A percentile compares a stretch with the other conserved stretches of the same genome.
Evolutionary conservation across 306 rosid species (phyloP).

Genomic region (Hippophae gyantsensis): DNA sequence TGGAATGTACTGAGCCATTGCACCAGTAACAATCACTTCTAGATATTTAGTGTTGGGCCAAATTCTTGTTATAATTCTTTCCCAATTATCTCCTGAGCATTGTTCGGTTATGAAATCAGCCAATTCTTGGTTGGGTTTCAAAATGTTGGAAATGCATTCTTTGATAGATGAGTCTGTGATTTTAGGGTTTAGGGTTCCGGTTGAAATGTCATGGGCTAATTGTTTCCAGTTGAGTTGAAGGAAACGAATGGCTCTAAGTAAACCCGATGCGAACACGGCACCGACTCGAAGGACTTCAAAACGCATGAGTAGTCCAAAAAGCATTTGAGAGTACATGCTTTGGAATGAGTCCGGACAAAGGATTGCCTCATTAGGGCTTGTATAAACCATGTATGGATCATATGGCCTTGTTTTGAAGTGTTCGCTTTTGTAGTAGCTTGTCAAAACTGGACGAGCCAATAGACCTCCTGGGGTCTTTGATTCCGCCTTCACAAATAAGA

Average conservation of each 20-base stretch:
- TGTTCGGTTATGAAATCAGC: conserved; percentile 25
- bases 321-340: conserved; percentile 54
- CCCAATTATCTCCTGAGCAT: conserved; percentile 44
- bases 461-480: conserved; percentile 51
- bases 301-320: conserved; percentile 43
- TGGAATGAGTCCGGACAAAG: conserved; percentile 55
- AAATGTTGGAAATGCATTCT: conserved; percentile 9
- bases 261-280: conserved; percentile 51
- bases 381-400: conserved; percentile 50
- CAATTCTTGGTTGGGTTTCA: conserved; percentile 24
- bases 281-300: conserved; percentile 47
- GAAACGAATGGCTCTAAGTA: conserved; percentile 49
- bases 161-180: conserved; percentile 29
- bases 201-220: conserved; percentile 29
- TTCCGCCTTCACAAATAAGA: conserved; percentile 49
- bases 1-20: conserved; percentile 62
- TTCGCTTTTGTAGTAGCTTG: conserved; percentile 50
- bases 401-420: conserved; percentile 57
- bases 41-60: conserved; percentile 53
- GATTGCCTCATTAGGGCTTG: conserved; percentile 53
- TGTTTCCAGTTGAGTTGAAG: conserved; percentile 42
- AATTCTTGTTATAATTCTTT: conserved; percentile 37
- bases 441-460: conserved; percentile 48
- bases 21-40: conserved; percentile 54
- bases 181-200: conserved; percentile 25